Base-by-base conservation (phyloP, 2,329 filamentous ascomycete genomes). In the Neonectria neomacrospora region DNA sequence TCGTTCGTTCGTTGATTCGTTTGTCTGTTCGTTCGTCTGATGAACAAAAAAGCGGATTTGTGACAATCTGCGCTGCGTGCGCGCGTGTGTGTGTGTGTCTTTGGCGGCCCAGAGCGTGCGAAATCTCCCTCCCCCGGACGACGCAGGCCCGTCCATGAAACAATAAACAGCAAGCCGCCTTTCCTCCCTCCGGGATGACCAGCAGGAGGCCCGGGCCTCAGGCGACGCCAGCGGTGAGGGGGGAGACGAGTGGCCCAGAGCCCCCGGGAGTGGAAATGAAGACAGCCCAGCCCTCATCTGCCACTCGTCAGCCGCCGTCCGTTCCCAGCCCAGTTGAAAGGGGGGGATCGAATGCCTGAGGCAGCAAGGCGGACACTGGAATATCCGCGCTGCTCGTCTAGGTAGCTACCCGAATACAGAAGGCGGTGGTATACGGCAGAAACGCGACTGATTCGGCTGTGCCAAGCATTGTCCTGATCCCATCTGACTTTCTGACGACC, bases 241-340 rank as follows among this genome's bases (percentile, higher is more conserved):
- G 41, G 44, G 52, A 41, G 32, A 50, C 48, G 54, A 63, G 54
- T 63, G 60, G 60, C 50, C 44, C n/a, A 26, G 26, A 39, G 32
- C 30, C 58, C 42, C 34, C 42, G 44, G 23, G 37, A 39, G 58
- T 64, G 62, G 62, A 64, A 64, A 64, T 64, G 62, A 62, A 44
- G 26, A 50, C 11, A 18, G 48, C 41, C 45, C 26, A 53, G 42
- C 22, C 12, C 18, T 50, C n/a, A 45, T 23, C 50, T 44, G 37
- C 14, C 22, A 45, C 39, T 45, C 34, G 30, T 34, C 44, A 47
- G 44, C 44, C 23, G 37, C 18, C 22, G 10, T 22, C 18, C 22
- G 10, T 22, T 41, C n/a, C 37, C 50, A 39, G 53, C 53, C 37
- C 16, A 51, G 47, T 54, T 54, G 45, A 50, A 50, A 32, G 47